phyloP scores from a whole-genome alignment of 148 eudicot genomes.

The Nyssa sinensis region DNA sequence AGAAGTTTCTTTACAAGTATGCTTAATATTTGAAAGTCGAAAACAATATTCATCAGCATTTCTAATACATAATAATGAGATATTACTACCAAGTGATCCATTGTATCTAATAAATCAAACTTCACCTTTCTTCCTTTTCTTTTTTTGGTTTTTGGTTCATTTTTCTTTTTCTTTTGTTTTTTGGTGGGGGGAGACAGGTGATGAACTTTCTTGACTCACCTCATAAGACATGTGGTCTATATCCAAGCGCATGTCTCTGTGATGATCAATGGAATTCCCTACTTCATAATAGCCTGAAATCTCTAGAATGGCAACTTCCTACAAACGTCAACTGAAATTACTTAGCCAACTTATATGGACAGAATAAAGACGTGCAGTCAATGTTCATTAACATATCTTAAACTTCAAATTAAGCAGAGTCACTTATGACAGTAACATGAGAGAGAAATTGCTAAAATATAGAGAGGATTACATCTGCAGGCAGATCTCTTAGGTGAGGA shows the following conservation, averaged over 20 bases:
- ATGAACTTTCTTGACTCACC: conserved; percentile 42
- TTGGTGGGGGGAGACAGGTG: background rate
- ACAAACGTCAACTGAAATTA: conserved; percentile 16
- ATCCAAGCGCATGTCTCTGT: conserved; percentile 90
- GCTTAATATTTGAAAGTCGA: background rate
- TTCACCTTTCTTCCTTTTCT: too few relatives aligned
- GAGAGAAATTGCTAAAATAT: background rate
- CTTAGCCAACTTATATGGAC: background rate
- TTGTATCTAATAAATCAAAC: too few relatives aligned
- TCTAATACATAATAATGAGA: background rate
- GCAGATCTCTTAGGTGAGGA: conserved; percentile 70
- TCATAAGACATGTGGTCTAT: conserved; percentile 97
- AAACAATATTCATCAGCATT: background rate
- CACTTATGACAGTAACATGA: background rate
- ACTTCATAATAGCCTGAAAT: conserved; percentile 63
- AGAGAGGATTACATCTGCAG: conserved; percentile 56
- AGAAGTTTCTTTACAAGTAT: background rate
- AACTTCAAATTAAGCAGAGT: background rate
- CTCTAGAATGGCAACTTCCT: conserved; percentile 87
- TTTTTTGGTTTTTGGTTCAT: too few relatives aligned
- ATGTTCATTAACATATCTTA: background rate
- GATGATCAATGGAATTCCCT: conserved; percentile 61
- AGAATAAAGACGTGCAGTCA: background rate
- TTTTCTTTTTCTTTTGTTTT: too few relatives aligned
- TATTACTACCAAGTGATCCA: too few relatives aligned